These are phyloP conservation scores for Terfezia boudieri DNA, from an alignment of 495 filamentous ascomycete species.

Conservation along the genomic window DNA sequence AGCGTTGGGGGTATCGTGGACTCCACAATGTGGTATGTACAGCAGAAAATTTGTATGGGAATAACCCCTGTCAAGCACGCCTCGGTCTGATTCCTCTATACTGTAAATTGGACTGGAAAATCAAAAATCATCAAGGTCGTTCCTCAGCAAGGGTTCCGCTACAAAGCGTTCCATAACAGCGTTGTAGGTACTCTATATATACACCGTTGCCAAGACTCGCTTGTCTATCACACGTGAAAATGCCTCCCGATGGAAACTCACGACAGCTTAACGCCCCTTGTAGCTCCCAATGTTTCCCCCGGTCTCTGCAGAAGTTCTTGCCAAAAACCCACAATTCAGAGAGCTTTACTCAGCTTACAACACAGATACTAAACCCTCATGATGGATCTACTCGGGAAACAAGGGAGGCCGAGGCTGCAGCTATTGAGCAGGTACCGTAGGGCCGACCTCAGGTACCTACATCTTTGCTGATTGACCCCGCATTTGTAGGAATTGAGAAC, in stretches of 20 bases:
- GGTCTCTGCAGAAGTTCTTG: constrained; percentile 7
- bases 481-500: constrained; percentile 13
- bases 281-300: constrained; percentile 12
- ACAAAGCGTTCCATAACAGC: too few species aligned
- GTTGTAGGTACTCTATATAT: too few species aligned
- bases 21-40: too few species aligned
- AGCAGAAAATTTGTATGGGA: too few species aligned
- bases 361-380: constrained; percentile 10
- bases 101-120: too few species aligned
- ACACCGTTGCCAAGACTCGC: too few species aligned
- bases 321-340: constrained; percentile 12
- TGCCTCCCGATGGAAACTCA: not conserved
- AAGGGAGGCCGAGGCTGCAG: constrained; percentile 6
- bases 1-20: too few species aligned
- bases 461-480: too few species aligned
- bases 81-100: too few species aligned
- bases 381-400: constrained; percentile 10
- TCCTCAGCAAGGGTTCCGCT: too few species aligned
- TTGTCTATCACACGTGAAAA: not conserved
- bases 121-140: too few species aligned
- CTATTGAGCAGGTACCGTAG: constrained; percentile 8
- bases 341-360: constrained; percentile 13
- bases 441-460: not conserved
- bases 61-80: too few species aligned
- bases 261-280: not conserved